Percentiles rank a stretch among this genome's conserved stretches.
phyloP scores from a whole-genome alignment of 495 filamentous ascomycete genomes.

The Neurospora tetraspora region DNA sequence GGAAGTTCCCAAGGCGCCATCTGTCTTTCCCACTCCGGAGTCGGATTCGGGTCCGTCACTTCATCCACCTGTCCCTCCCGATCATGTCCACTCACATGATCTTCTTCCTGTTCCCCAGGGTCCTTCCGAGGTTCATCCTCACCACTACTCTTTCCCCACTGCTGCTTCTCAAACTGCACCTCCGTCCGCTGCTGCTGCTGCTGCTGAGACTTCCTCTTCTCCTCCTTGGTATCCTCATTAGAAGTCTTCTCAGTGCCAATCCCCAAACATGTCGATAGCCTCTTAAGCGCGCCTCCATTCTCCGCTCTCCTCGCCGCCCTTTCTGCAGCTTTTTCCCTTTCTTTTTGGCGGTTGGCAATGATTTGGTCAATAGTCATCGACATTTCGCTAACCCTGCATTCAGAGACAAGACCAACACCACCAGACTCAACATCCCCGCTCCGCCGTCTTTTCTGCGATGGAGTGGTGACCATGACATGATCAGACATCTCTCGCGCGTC shows the following conservation, averaged over 20 bases:
- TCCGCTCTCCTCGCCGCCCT: not conserved
- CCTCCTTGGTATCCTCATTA: not conserved
- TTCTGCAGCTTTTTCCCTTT: not conserved
- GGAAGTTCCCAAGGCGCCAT: not conserved
- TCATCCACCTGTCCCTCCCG: not conserved
- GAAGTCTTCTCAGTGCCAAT: not conserved
- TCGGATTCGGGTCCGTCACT: not conserved
- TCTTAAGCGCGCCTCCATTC: not conserved
- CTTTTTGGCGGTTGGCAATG: not conserved
- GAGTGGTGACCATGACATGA: not conserved
- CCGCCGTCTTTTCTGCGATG: not conserved
- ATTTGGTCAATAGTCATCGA: not conserved
- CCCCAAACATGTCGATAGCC: not conserved
- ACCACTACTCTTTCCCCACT: not conserved
- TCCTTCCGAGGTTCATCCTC: not conserved
- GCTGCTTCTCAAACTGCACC: not conserved
- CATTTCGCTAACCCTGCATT: not conserved
- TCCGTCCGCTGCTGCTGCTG: not conserved
- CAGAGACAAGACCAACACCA: not conserved
- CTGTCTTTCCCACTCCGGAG: not conserved
- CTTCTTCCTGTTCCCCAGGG: not conserved
- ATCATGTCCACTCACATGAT: not conserved
- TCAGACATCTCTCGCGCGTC: slow-evolving; percentile 32
- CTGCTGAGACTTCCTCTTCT: not conserved
- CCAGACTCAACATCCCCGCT: not conserved